Base-by-base conservation (phyloP, 1,139 yeast species). In the Casaregolazyma suthepensis region DNA sequence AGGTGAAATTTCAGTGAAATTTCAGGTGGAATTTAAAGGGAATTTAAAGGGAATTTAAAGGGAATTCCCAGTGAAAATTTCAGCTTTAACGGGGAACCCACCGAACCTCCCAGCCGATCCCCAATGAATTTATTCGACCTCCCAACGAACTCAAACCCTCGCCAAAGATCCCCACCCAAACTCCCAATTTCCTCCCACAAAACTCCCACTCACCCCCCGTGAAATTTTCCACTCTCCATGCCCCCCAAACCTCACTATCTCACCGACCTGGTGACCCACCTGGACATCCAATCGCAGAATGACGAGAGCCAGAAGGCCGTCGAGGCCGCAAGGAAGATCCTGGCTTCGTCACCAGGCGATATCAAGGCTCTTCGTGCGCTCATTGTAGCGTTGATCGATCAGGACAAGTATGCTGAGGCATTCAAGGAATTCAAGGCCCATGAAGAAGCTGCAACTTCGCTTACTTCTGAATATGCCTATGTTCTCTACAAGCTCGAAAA, bases 391-490 rank as follows among this genome's bases (percentile, higher is more conserved):
- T 72, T 85, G 63, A 85, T 87, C 66, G 83, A 85, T 63, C 75
- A 84, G 63, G 96, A 89, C 65, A 76, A 77, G 60, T 88, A 85
- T 66, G 70, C 71, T 52, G 72, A 75, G 53, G 95, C 91, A 0
- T 66, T 71, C 26, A 73, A 76, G 51, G 63, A 82, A 18, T 55
- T 66, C 35, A 56, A 53, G 6, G 49, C 52, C 10, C 43, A 56
- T 29, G 50, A 50, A 7, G 47, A 50, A 6, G 54, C 55, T 37
- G 52, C 57, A 6, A 47, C 50, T 6, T 46, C 54, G 19, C 50
- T 55, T 43, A 56, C 61, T n/a, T 53, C 62, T 43, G 96, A 87
- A 64, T 77, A 76, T 51, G 81, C 87, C 1, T 91, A 90, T 66
- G 75, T 86, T 13, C 79, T 77, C 60, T 91, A 90, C 70, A 86